phyloP scores from a whole-genome alignment of 176 grass and related monocot species.

The Poa pratensis region DNA sequence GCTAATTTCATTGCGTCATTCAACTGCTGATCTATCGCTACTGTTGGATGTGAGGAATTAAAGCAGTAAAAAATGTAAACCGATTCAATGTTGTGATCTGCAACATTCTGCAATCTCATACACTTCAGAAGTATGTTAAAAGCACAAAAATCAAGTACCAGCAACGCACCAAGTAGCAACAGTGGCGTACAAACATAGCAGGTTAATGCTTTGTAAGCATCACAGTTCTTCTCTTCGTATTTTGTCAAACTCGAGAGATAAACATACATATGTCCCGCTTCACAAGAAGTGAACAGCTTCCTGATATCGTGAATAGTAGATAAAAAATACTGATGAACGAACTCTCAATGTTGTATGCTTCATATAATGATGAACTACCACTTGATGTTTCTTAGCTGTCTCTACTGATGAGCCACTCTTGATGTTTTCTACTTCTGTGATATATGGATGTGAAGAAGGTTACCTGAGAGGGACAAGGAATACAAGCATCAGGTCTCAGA shows the following conservation, averaged over 20 bases:
- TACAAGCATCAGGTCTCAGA: conserved; percentile 5
- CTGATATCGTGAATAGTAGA: background rate
- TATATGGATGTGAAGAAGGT: conserved; percentile 16
- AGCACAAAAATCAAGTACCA: background rate
- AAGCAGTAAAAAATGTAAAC: background rate
- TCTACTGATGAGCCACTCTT: background rate
- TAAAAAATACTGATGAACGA: background rate
- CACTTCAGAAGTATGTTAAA: background rate
- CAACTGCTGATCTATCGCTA: background rate
- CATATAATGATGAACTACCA: conserved; percentile 21
- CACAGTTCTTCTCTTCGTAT: background rate
- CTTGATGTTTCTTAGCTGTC: background rate
- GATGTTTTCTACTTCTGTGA: conserved; percentile 22
- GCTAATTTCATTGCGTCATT: background rate
- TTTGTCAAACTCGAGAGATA: background rate
- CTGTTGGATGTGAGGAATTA: background rate
- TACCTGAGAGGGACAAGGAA: conserved; percentile 18
- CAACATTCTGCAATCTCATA: background rate
- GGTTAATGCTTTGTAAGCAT: background rate
- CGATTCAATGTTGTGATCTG: background rate
- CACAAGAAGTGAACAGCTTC: background rate
- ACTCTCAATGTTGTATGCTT: background rate
- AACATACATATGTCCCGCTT: background rate
- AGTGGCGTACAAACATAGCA: background rate
- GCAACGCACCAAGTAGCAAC: background rate